Base-by-base conservation (phyloP, 805 yeast genomes). In the Candida parachauliodes region DNA sequence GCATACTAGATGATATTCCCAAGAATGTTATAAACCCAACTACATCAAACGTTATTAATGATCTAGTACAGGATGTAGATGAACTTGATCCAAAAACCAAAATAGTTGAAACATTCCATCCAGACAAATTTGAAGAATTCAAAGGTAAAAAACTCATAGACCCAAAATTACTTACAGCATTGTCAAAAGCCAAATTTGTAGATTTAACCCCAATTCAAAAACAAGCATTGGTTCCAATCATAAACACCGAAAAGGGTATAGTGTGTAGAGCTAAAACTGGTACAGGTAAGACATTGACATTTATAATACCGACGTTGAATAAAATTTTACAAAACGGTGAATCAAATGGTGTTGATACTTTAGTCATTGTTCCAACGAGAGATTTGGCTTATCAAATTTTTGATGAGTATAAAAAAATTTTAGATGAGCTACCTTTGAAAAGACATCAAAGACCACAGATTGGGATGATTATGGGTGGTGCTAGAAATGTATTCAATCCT, bases 261-360 rank as follows among this genome's bases (percentile, higher is more conserved):
- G 87, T 88, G 16, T 88, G 88, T 26, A 73, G 95, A 51, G 96
- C 97, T 19, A 87, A 87, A 58, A 88, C 97, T 3, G 97, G 97
- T 57, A 88, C 97, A 2, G 97, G 97, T 52, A 88, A 88, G 59
- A 88, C 97, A 0, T 77, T 85, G 45, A 94, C 96, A 0, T 88
- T 87, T 58, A 82, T 89, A 43, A 68, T 89, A 29, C 96, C 96
- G 2, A 73, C 76, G 32, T 41, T 55, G 48, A 34, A 55, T 51
- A 39, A 49, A 47, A 50, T 54, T 26, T 36, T 45, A 8, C 41
- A 42, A 2, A 60, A 55, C 12, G 52, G 57, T 4, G 68, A 74
- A 46, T 12, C 18, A 1, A 17, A 26, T 14, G 36, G 39, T 15
- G 58, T 60, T 3, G 46, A 50, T 14, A 55, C 88, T 22, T 73